A percentile compares a stretch with the other conserved stretches of the same genome.
phyloP scores from a whole-genome alignment of 192 early-diverging fungal genomes.

The Paraglomus brasilianum region DNA sequence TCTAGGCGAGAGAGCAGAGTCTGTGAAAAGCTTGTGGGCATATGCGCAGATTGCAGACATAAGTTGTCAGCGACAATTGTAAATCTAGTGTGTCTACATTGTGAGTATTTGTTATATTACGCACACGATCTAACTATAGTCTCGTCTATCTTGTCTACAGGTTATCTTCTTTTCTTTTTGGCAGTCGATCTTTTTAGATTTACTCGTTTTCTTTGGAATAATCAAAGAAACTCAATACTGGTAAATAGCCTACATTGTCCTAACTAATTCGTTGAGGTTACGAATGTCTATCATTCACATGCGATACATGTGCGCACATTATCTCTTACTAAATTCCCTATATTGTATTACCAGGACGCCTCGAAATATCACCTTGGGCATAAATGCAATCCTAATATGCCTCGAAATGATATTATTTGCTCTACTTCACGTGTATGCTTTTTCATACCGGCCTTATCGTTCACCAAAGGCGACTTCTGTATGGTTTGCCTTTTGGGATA shows the following conservation, averaged over 20 bases:
- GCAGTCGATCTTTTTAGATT: conserved; percentile 34
- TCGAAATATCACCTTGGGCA: conserved; percentile 38
- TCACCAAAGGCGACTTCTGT: conserved; percentile 26
- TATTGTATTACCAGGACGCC: conserved; percentile 35
- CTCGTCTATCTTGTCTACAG: conserved; percentile 9
- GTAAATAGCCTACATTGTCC: neutral
- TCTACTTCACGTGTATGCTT: conserved; percentile 40
- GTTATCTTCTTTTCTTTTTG: conserved; percentile 46
- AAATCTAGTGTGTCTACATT: neutral
- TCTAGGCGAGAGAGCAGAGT: too few relatives aligned
- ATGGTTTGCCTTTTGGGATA: conserved; percentile 36
- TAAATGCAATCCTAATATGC: conserved; percentile 37
- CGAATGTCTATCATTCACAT: neutral
- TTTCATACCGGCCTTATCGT: conserved; percentile 36
- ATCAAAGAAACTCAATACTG: neutral
- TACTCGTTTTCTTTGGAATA: conserved; percentile 33
- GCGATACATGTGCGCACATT: neutral
- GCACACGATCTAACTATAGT: neutral
- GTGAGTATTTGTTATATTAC: neutral
- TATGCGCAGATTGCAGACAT: too few relatives aligned
- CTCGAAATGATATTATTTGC: conserved; percentile 47
- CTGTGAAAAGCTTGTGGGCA: too few relatives aligned
- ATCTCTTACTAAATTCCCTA: conserved; percentile 28
- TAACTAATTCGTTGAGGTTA: neutral
- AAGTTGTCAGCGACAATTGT: too few relatives aligned